Base-by-base conservation (phyloP, 1,139 yeast genomes). In the Debaryomyces psychrophilus region DNA sequence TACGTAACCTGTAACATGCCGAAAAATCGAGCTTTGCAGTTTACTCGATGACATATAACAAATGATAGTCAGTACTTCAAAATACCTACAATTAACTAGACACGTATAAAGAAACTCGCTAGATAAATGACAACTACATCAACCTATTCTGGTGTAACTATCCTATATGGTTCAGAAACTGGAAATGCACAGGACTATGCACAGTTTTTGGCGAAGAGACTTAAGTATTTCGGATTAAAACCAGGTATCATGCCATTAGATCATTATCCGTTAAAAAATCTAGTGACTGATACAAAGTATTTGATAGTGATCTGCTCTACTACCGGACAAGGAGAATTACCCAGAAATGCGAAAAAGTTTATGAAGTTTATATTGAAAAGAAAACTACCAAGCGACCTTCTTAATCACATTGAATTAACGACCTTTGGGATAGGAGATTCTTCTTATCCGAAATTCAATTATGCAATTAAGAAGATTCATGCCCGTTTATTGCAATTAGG, bases 361-460 rank as follows among this genome's bases (percentile, higher is more conserved):
- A 87, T 96, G 95, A 76, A 77, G 54, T 82, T 86, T 50, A 64
- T 93, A 52, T 77, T 90, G 50, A 80, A 81, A 58, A 81, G 77
- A 60, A 84, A 82, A 53, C 76, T 93, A 7, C 93, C 96, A 0
- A 36, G 54, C 1, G 82, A 82, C 57, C 68, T 90, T 38, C 69
- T 92, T 36, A 76, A 77, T 49, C 89, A 85, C 59, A 59, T 89
- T 11, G 63, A 71, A 26, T 75, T 90, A 52, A 81, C 93, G 3
- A 77, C 90, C 2, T 85, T 93, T 61, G 99, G 99, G 0, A 69
- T 95, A 2, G 99, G 99, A n/a, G 98, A 93, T 62, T 85, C 97
- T 0, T 86, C 96, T 1, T 93, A 93, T 60, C 87, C 95, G 3
- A 80, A 85, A 55, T 92, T 82, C 68, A 93, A 93, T 65, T 85